Evolutionary conservation across 164 flowering plant species (phyloP), one percentile per base, ranked within the genome.

Genomic region (Kalanchoe fedtschenkoi): DNA sequence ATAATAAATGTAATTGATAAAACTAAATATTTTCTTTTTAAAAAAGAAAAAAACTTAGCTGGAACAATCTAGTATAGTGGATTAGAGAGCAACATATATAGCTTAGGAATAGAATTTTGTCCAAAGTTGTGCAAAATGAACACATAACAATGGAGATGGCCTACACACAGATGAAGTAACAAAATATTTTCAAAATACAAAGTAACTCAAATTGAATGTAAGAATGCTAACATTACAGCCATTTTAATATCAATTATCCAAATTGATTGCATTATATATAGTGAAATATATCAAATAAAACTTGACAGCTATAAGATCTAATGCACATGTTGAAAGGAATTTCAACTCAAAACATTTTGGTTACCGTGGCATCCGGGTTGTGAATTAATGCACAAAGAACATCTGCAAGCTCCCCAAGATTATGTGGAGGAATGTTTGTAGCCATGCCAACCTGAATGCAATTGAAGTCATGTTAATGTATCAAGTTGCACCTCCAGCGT

Each of bases 391-490:
- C 95, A 70, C 95, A 86, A 28, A 93, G 86, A 32, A 80, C 97
- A 79, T 90, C 98, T 51, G 90, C 97, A 74, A 93, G 66, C 81
- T 93, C 99, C 62, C 92, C 99, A 78, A 93, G 95, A 76, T 93
- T 93, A 77, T 93, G 99, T 51, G 99, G 99, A 73, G 99, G 99
- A 66, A 93, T 90, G 61, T 90, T 90, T 46, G 99, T 93, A 33
- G 99, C 99, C 99, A 90, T 93, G 38, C 99, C 99, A 65, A 93
- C 97, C 98, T 93, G 75, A 70, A 64, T 65, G 59, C 41, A 67
- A n/a, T 19, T 42, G 30, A 63, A 34, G 32, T 63, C 17, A 63
- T 19, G 28, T 13, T 35, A 21, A 61, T 24, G 51, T 35, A 14
- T 37, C 34, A 33, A 17, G 42, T 8, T 30, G 47, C 11, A 58